phyloP scores from a whole-genome alignment of 441 rosid species.

The Mallotus japonicus region DNA sequence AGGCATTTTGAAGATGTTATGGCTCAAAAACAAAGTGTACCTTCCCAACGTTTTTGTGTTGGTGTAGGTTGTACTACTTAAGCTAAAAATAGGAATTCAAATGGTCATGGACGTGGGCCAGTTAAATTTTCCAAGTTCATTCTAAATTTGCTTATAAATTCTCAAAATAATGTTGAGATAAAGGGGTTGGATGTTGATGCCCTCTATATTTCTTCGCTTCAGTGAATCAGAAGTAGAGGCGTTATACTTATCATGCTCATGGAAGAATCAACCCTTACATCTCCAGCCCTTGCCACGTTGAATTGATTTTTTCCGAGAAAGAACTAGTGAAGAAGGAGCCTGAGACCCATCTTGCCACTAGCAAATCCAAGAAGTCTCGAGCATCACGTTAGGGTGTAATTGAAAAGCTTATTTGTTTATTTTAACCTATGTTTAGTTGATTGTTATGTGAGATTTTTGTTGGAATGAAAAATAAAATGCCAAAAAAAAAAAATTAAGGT shows the following conservation, averaged over 20 bases:
- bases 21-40: conserved; percentile 94
- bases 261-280: conserved; percentile 98
- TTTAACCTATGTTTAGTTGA: conserved; percentile 14
- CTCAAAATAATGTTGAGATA: conserved; percentile 94
- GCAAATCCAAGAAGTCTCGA: conserved; percentile 52
- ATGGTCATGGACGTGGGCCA: conserved; percentile 98
- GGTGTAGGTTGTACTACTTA: conserved; percentile 98
- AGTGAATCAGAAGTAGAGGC: conserved; percentile 94
- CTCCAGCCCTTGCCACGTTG: too few relatives aligned
- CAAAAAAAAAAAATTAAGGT: too few relatives aligned
- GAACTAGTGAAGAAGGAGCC: conserved; percentile 95
- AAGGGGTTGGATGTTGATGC: conserved; percentile 94
- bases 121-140: conserved; percentile 79
- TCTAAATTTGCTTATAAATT: conserved; percentile 83
- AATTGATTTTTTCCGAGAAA: conserved; percentile 77
- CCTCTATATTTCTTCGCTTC: conserved; percentile 78
- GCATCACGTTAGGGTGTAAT: conserved; percentile 32
- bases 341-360: conserved; percentile 63
- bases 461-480: neutral
- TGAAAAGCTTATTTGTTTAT: conserved; percentile 18
- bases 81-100: conserved; percentile 91
- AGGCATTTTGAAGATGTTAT: conserved; percentile 93
- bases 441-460: conserved; percentile 18
- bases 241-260: conserved; percentile 91
- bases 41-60: conserved; percentile 86